Evolutionary conservation across 345 rosid species (phyloP), one percentile per base, ranked within the genome.

Genomic region (Luvunga scandens): DNA sequence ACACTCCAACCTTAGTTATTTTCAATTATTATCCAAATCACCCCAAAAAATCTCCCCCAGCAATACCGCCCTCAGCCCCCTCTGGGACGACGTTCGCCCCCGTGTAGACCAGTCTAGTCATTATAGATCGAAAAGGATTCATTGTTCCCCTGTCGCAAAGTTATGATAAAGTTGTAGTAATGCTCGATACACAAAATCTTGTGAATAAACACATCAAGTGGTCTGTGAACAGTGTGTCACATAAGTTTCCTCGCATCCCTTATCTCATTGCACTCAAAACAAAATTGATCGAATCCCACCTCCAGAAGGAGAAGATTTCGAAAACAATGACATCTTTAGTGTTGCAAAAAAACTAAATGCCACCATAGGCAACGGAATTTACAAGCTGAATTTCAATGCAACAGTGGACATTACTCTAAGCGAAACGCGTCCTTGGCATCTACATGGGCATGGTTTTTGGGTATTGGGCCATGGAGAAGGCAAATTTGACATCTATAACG

Each of bases 361-460:
- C 8, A 89, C 90, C 1, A 62, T 27, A 0, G 79, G 90, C 31
- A 82, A 81, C 45, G 82, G 86, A 1, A 75, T 92, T 33, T 91
- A 94, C 69, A 71, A 86, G 56, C 76, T 92, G 5, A 24, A 75
- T 22, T 92, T 90, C 81, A 86, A 85, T 56, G 24, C 90, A 2
- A 89, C 89, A 3, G 91, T 94, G 56, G 97, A 94, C 66, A 74
- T 94, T 14, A 63, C 92, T 57, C 70, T 92, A 25, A 91, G 97
- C 31, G 97, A 88, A 85, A 94, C 97, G 2, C 98, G 92, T 72
- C 89, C 96, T 0, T 85, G 96, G 98, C 98, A 91, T 85, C 83
- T 92, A 2, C 97, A 92, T 33, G 97, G 97, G 36, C 97, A 92
- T 75, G 97, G 91, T 82, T 94, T 92, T 69, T 94, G 97, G 98